Evolutionary conservation across 805 yeast species (phyloP), one percentile per base, ranked within the genome.

Genomic region (Saccharomyces kudriavzevii): DNA sequence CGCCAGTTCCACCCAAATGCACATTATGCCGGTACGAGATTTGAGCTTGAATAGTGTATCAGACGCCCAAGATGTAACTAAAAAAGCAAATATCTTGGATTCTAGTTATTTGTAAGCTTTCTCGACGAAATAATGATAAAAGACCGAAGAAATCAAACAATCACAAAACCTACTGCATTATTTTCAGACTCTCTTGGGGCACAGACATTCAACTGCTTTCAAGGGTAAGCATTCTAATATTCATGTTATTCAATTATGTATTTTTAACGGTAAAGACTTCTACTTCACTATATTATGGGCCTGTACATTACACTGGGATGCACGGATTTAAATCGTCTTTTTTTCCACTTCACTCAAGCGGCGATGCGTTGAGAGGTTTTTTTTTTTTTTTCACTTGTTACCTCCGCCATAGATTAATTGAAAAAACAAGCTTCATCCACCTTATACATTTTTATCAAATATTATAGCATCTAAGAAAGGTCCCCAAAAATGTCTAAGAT

Each of bases 401-500:
- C 22, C 22, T 17, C 8, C 17, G 43, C 22, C 6, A 27, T 27
- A 27, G 29, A 27, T 27, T n/a, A n/a, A n/a, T 27, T 27, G 10
- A 27, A 27, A 11, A 27, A 27, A 27, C 6, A 27, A 8, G 29
- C 10, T 27, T 4, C 6, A 27, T 27, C 2, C 17, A 5, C 17
- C 13, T 35, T 35, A 17, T n/a, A n/a, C 20, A 54, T 58, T 59
- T 1, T 17, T 17, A 17, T 1, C 6, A 9, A 4, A 35, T 3
- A 54, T 51, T 58, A 66, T 62, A 61, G 49, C 57, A 57, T 29
- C 35, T 26, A 46, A 31, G 47, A 40, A 24, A 40, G 17, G 13
- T 40, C 49, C 51, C 49, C 58, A 63, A 74, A 67, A 64, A 86
- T 87, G 92, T 87, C 95, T 68, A 94, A 94, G 82, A 82, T 94